Evolutionary conservation across 306 rosid genomes (phyloP).

Genomic region (Myrica gale): DNA sequence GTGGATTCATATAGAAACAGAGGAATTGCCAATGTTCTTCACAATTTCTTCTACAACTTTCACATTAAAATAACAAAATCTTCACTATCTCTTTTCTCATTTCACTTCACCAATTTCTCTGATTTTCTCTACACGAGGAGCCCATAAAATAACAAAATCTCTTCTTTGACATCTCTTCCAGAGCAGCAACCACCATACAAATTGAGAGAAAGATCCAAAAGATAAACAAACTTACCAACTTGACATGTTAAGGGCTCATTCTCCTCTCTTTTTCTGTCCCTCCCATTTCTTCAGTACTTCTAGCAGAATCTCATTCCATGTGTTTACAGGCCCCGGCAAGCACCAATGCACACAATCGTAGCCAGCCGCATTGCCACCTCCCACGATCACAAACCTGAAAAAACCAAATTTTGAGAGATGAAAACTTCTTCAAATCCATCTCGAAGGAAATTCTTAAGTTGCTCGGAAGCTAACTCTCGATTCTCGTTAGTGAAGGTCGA

Average conservation of each 20-base stretch:
- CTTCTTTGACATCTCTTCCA: slow-evolving; percentile 18
- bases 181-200: slow-evolving; percentile 24
- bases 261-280: slow-evolving; percentile 6
- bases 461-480: slow-evolving; percentile 51
- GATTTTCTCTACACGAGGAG: neutral
- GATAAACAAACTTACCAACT: slow-evolving; percentile 16
- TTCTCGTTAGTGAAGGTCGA: slow-evolving; percentile 69
- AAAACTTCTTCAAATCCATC: neutral
- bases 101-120: slow-evolving; percentile 15
- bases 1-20: slow-evolving; percentile 6
- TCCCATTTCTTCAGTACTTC: too few species aligned
- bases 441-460: neutral
- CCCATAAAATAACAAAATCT: slow-evolving; percentile 13
- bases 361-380: slow-evolving; percentile 96
- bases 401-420: neutral
- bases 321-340: too few species aligned
- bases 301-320: too few species aligned
- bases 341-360: too few species aligned
- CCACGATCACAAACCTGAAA: slow-evolving; percentile 90
- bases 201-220: neutral
- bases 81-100: slow-evolving; percentile 12
- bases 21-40: slow-evolving; percentile 11
- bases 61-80: neutral
- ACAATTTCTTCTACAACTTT: slow-evolving; percentile 19
- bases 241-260: slow-evolving; percentile 25